Evolutionary conservation across 768 basidiomycete species (phyloP), one percentile per base, ranked within the genome.

Genomic region (Lactifluus volemus): DNA sequence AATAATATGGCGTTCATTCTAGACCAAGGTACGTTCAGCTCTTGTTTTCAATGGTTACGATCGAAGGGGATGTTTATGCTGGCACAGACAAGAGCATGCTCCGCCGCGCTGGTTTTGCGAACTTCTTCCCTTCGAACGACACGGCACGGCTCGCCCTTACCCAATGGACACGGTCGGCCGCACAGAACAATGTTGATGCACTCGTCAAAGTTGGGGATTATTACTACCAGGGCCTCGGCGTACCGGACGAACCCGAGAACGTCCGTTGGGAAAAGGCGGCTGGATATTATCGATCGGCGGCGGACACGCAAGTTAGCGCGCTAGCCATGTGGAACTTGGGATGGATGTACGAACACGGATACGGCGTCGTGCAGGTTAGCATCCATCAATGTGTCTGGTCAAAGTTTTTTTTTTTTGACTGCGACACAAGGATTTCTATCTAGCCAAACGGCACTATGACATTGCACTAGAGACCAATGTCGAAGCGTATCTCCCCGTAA

Each of bases 321-420:
- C 77, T 98, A 64, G 94, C 97, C 1, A 92, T 97, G 86, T 98
- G 93, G 93, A 97, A 98, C 69, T 75, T 98, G 11, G 97, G 96
- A 1, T 98, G 92, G 91, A 98, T 98, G 97, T 98, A 98, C 71
- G 96, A 98, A 75, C 92, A 93, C 67, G 97, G 97, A 0, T 72
- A 90, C 21, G 97, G 97, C 2, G 91, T 98, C 0, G 84, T 89
- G 29, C 88, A 89, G 79, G 92, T 90, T 63, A 64, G 76, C 49
- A 34, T 11, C 34, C 32, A 30, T 10, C 6, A 25, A 2, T 17
- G 17, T n/a, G 29, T 48, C 25, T 47, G 3, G 19, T n/a, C 4
- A 29, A 39, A 15, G 14, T 53, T 50, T 21, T 39, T 11, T 11
- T 53, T 50, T 21, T 39, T 11, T 11, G 9, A 11, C 39, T 10